Conservation (phyloP, 2,329 filamentous ascomycete genomes). For the Whalleya microplaca region DNA sequence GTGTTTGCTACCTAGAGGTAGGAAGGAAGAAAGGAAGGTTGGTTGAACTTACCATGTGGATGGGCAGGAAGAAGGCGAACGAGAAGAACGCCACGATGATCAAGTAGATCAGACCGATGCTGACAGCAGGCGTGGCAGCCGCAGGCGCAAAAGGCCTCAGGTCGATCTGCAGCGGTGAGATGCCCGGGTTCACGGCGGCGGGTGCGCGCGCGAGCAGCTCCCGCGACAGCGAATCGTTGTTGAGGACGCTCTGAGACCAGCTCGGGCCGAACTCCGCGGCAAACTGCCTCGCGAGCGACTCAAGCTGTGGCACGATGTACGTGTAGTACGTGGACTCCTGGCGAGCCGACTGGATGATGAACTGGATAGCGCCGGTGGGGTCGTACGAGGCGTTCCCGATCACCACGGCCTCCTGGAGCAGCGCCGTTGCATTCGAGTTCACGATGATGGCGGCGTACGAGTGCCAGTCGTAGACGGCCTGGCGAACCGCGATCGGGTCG, state of each 20-base stretch:
- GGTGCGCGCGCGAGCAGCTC: slow-evolving; percentile 35
- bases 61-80: slow-evolving; percentile 66
- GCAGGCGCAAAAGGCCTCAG: slow-evolving; percentile 62
- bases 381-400: slow-evolving; percentile 63
- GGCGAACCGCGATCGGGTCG: slow-evolving; percentile 59
- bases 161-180: slow-evolving; percentile 46
- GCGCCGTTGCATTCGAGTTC: slow-evolving; percentile 62
- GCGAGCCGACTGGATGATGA: slow-evolving; percentile 58
- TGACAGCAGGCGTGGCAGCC: slow-evolving; percentile 59
- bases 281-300: slow-evolving; percentile 50
- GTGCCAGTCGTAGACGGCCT: slow-evolving; percentile 61
- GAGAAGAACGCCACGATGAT: slow-evolving; percentile 71
- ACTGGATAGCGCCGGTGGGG: slow-evolving; percentile 60
- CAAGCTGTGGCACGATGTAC: slow-evolving; percentile 57
- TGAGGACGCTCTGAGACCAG: slow-evolving; percentile 46
- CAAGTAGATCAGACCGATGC: slow-evolving; percentile 67
- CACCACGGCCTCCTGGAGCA: slow-evolving; percentile 58
- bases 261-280: slow-evolving; percentile 50
- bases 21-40: not conserved
- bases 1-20: too few species aligned
- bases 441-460: slow-evolving; percentile 66
- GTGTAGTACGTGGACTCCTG: slow-evolving; percentile 58
- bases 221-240: slow-evolving; percentile 41
- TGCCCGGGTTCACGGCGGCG: slow-evolving; percentile 38
- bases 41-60: slow-evolving; percentile 51